Conservation (phyloP, 495 filamentous ascomycete species). For the Terfezia boudieri region DNA sequence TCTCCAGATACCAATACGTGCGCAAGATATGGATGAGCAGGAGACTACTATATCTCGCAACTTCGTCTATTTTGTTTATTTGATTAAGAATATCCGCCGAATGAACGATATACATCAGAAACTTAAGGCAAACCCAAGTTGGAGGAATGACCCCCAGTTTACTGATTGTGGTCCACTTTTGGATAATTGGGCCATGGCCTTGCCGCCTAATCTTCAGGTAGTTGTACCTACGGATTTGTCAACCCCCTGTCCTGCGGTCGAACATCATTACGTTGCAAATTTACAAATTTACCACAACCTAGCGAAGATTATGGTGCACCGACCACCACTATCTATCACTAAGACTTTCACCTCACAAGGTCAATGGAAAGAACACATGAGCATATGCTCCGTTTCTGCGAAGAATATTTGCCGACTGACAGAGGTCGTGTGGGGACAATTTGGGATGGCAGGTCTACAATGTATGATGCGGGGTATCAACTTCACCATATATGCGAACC, state of each 20-base stretch:
- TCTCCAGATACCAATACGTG: conserved; percentile 35
- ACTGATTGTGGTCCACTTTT: conserved; percentile 53
- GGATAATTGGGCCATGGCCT: conserved; percentile 47
- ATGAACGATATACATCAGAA: conserved; percentile 54
- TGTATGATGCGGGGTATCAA: conserved; percentile 92
- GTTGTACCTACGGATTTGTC: conserved; percentile 57
- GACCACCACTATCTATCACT: conserved; percentile 62
- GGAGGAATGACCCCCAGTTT: conserved; percentile 73
- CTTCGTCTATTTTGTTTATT: conserved; percentile 55
- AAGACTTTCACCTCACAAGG: conserved; percentile 50
- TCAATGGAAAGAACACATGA: conserved; percentile 73
- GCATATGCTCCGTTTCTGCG: conserved; percentile 64
- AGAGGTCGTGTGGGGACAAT: conserved; percentile 57
- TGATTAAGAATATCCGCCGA: conserved; percentile 55
- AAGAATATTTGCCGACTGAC: conserved; percentile 79
- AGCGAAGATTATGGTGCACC: conserved; percentile 65
- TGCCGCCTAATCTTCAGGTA: conserved; percentile 62
- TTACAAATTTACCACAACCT: conserved; percentile 86
- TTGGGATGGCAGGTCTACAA: conserved; percentile 57
- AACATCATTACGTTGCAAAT: conserved; percentile 73
- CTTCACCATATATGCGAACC: conserved; percentile 77
- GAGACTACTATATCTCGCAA: conserved; percentile 62
- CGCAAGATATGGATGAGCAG: conserved; percentile 45
- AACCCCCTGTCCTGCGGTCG: conserved; percentile 50
- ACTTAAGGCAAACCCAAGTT: conserved; percentile 58